Evolutionary conservation across 129 eudicot species (phyloP).

Genomic region (Helianthus annuus): DNA sequence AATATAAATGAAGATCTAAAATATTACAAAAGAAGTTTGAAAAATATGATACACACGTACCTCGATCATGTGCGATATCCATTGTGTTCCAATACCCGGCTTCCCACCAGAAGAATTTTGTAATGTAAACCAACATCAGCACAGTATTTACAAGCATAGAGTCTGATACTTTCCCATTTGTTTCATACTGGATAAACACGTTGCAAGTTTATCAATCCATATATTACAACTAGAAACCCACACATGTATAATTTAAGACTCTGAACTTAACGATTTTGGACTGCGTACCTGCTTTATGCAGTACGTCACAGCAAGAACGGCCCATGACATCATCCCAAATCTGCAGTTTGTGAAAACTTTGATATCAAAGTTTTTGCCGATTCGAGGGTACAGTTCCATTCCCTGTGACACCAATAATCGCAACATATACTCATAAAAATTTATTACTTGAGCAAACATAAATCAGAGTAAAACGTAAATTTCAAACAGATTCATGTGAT

Average conservation of each 20-base stretch:
- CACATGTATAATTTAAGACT: background rate
- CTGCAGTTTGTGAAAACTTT: conserved; percentile 96
- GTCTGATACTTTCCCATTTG: conserved; percentile 71
- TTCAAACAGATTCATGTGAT: background rate
- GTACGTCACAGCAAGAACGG: conserved; percentile 96
- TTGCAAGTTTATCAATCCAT: conserved; percentile 9
- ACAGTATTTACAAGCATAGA: conserved; percentile 89
- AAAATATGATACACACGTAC: conserved; percentile 32
- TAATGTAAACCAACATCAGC: conserved; percentile 81
- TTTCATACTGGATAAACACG: conserved; percentile 62
- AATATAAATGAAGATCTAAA: background rate
- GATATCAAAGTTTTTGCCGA: conserved; percentile 87
- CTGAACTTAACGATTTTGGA: background rate
- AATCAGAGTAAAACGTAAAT: background rate
- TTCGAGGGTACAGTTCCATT: conserved; percentile 98
- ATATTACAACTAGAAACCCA: background rate
- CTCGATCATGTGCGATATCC: conserved; percentile 99
- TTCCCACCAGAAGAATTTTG: conserved; percentile 99
- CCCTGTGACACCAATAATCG: conserved; percentile 53
- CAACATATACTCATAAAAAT: conserved; percentile 1
- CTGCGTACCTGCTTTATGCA: conserved; percentile 89
- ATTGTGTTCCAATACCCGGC: conserved; percentile 99
- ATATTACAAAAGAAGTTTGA: background rate
- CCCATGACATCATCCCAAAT: conserved; percentile 99
- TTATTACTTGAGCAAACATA: conserved; percentile 11